Evolutionary conservation across 345 rosid species (phyloP), one percentile per base, ranked within the genome.

Genomic region (Acer campestre): DNA sequence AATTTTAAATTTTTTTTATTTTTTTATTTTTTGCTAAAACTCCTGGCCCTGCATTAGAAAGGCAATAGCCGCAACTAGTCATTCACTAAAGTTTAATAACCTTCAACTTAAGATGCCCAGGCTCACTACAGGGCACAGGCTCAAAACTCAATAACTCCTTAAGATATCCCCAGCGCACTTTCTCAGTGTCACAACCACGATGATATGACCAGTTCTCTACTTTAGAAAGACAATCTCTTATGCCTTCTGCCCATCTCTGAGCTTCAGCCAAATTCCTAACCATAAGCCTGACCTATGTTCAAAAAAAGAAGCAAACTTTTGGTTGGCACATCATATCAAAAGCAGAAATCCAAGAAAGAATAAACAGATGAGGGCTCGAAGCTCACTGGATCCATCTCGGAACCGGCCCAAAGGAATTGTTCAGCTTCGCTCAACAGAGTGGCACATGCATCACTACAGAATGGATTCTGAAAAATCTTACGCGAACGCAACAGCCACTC

Each of bases 321-420:
- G 35, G 38, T 68, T 74, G 55, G 63, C 1, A 73, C 58, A 71
- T 35, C 48, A 56, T n/a, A 63, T 27, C 17, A 66, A 40, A 56
- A 71, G 8, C 12, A 42, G 61, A 78, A 27, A 81, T 55, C 61
- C 46, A 68, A 49, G 61, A 76, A 68, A 66, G 44, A 56, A n/a
- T 59, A 75, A 79, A 62, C 20, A 81, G 25, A 53, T 22, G n/a
- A 73, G 73, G 77, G 70, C 63, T 69, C 38, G 31, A 78, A 80
- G 80, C 97, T 92, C 80, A 95, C 99, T 62, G 82, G 62, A 86
- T 95, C 91, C 94, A 95, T 88, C 82, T 92, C 99, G 80, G 86
- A 80, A 84, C 97, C 99, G 83, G 90, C 99, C 98, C 99, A 95
- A 74, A 95, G 93, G 92, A 93, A 95, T 81, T 95, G 96, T 70